These are phyloP conservation scores for Neurospora africana DNA, from an alignment of 495 filamentous ascomycete species.

Conservation along the genomic window DNA sequence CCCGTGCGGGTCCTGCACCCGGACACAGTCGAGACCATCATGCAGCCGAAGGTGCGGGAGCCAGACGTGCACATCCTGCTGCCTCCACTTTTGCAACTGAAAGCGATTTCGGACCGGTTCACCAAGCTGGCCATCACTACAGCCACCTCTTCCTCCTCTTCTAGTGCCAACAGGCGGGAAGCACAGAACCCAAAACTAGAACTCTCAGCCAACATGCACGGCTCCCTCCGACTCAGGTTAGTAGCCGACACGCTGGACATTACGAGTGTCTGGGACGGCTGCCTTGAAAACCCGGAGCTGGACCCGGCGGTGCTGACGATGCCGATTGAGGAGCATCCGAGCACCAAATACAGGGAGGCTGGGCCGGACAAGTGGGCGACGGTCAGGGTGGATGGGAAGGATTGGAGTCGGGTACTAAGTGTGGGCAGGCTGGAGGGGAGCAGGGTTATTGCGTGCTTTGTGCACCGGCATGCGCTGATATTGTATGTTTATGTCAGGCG, in stretches of 20 bases:
- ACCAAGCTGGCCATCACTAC: constrained; percentile 57
- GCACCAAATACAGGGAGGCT: constrained; percentile 52
- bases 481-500: constrained; percentile 84
- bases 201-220: constrained; percentile 82
- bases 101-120: constrained; percentile 86
- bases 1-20: constrained; percentile 83
- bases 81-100: constrained; percentile 71
- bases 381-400: constrained; percentile 80
- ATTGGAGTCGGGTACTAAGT: constrained; percentile 83
- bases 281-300: constrained; percentile 68
- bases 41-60: constrained; percentile 81
- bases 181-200: constrained; percentile 53
- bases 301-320: constrained; percentile 60
- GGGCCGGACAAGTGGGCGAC: constrained; percentile 65
- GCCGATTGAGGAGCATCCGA: constrained; percentile 62
- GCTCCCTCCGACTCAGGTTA: constrained; percentile 65
- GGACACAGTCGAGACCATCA: constrained; percentile 67
- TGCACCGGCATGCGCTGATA: constrained; percentile 71
- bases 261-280: constrained; percentile 64
- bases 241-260: constrained; percentile 72
- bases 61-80: constrained; percentile 91
- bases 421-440: constrained; percentile 73
- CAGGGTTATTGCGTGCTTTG: constrained; percentile 81
- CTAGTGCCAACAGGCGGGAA: constrained; percentile 2
- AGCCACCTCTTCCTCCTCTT: constrained; percentile 9